These are phyloP conservation scores for Lasiosphaeria ovina DNA, from an alignment of 495 filamentous ascomycete species.

Conservation along the genomic window DNA sequence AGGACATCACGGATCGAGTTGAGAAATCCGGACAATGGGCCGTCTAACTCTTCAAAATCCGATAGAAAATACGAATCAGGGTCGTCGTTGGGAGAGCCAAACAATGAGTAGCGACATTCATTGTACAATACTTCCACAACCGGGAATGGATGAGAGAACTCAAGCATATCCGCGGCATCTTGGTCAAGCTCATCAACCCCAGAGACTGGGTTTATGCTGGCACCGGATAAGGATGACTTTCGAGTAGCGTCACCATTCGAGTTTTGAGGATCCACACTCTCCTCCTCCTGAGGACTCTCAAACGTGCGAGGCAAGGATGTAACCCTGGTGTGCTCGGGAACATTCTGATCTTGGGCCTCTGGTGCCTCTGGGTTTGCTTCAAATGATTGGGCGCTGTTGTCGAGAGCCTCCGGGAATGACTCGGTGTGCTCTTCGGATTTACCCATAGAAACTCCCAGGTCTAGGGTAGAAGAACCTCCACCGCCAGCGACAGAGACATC, in stretches of 20 bases:
- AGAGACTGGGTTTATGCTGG: background rate
- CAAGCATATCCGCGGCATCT: slow-evolving; percentile 3
- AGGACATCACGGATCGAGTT: slow-evolving; percentile 64
- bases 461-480: background rate
- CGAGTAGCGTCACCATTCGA: background rate
- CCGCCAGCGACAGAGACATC: background rate
- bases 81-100: slow-evolving; percentile 63
- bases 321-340: background rate
- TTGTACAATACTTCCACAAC: slow-evolving; percentile 62
- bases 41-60: slow-evolving; percentile 59
- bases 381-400: background rate
- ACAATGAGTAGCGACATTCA: slow-evolving; percentile 66
- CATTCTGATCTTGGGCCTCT: background rate
- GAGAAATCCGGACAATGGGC: slow-evolving; percentile 60
- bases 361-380: background rate
- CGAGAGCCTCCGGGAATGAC: background rate
- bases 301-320: background rate
- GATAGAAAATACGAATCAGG: slow-evolving; percentile 72
- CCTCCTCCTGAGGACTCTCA: background rate
- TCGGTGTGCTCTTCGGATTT: background rate
- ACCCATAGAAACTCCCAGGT: background rate
- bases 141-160: slow-evolving; percentile 28
- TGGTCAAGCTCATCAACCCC: background rate
- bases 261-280: background rate
- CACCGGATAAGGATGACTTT: background rate